These are phyloP conservation scores for Aspergillus sp. DNA, from an alignment of 2,329 filamentous ascomycete genomes.

Conservation along the genomic window DNA sequence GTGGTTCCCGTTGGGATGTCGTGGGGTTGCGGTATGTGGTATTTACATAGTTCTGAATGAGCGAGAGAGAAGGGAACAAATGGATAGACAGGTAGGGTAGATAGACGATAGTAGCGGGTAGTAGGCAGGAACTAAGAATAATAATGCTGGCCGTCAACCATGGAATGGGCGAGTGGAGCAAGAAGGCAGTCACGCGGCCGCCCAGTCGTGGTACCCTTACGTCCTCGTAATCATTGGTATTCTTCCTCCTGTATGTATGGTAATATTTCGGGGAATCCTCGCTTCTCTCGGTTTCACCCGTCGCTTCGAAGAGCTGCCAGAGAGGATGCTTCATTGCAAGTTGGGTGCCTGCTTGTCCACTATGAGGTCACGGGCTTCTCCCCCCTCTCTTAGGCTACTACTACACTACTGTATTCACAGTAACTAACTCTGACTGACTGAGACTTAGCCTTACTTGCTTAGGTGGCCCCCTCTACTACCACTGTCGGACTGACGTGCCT, in stretches of 20 bases:
- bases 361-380: background rate
- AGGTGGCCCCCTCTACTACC: too few species aligned
- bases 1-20: background rate
- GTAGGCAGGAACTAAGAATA: background rate
- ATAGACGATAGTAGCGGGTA: background rate
- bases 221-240: constrained; percentile 5
- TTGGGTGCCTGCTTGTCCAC: background rate
- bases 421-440: background rate
- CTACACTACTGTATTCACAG: background rate
- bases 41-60: background rate
- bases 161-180: constrained; percentile 16
- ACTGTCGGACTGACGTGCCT: background rate
- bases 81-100: background rate
- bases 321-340: background rate
- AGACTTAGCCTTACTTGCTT: too few species aligned
- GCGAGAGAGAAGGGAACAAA: background rate
- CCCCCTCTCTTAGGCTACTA: too few species aligned
- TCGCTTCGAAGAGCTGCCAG: background rate
- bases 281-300: constrained; percentile 5
- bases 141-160: background rate
- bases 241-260: background rate
- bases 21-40: background rate
- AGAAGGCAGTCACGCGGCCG: constrained; percentile 20
- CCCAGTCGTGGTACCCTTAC: constrained; percentile 14
- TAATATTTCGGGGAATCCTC: constrained; percentile 11